Percentiles rank a stretch among this genome's conserved stretches.
phyloP scores from a whole-genome alignment of 176 grass and related monocot species.

The Olyra latifolia region DNA sequence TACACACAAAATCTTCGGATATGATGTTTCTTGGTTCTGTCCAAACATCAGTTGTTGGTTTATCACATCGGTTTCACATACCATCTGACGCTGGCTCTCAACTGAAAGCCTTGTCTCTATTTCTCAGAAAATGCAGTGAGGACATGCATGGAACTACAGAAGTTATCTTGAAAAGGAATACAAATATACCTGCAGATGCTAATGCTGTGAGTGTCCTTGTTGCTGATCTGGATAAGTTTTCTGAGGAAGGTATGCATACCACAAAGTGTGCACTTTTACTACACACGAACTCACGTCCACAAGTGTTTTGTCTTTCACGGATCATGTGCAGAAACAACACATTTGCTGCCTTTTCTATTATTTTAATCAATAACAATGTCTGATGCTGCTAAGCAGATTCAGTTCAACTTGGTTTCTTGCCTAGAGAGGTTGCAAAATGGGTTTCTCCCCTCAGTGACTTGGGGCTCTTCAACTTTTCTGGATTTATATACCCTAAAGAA shows the following conservation, averaged over 20 bases:
- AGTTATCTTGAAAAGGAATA: conserved; percentile 80
- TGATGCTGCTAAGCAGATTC: conserved; percentile 49
- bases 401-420: conserved; percentile 86
- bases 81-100: conserved; percentile 58
- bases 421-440: conserved; percentile 87
- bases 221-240: conserved; percentile 59
- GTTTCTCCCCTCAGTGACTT: conserved; percentile 80
- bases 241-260: conserved; percentile 62
- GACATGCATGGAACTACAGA: conserved; percentile 68
- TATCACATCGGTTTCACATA: conserved; percentile 70
- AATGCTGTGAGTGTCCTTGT: conserved; percentile 83
- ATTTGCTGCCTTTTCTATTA: not conserved
- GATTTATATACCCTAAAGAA: conserved; percentile 85
- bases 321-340: conserved; percentile 3
- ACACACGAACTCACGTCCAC: not conserved
- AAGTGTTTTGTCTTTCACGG: not conserved
- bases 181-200: conserved; percentile 85
- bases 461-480: conserved; percentile 82
- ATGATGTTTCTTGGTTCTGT: conserved; percentile 63
- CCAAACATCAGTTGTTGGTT: conserved; percentile 84
- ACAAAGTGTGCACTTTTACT: not conserved
- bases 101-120: conserved; percentile 60
- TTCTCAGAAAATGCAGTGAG: conserved; percentile 66
- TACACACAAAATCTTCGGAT: conserved; percentile 29
- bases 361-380: conserved; percentile 18